Percentiles rank a stretch among this genome's conserved stretches.
Evolutionary conservation across 116 monocot genomes (phyloP).

Genomic region (Dioscorea cayenensis): DNA sequence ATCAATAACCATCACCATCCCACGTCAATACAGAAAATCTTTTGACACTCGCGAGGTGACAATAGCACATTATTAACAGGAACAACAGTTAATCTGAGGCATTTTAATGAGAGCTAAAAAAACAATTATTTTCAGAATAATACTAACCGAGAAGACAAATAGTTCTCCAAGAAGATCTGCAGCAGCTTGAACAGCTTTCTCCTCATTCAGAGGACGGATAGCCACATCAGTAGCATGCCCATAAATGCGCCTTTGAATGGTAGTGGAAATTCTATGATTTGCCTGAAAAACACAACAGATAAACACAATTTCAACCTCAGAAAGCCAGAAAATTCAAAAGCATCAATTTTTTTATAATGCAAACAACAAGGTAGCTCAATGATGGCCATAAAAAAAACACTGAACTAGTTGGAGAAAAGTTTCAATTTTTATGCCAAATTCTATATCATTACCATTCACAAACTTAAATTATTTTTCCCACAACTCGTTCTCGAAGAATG

Average conservation of each 20-base stretch:
- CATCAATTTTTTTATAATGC: background rate
- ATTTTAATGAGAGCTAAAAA: too few relatives aligned
- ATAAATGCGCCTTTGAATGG: conserved; percentile 75
- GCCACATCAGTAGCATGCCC: conserved; percentile 82
- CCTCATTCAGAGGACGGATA: conserved; percentile 80
- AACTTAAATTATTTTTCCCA: too few relatives aligned
- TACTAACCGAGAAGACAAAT: conserved; percentile 66
- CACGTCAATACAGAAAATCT: background rate
- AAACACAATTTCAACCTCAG: background rate
- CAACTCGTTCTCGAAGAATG: too few relatives aligned
- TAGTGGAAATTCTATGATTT: conserved; percentile 78
- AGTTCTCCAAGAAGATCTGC: conserved; percentile 81
- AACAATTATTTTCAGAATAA: conserved; percentile 1
- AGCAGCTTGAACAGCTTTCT: conserved; percentile 92
- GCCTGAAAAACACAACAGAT: conserved; percentile 22
- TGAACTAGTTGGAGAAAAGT: too few relatives aligned
- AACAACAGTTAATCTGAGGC: too few relatives aligned
- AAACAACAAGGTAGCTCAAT: background rate
- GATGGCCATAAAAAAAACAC: too few relatives aligned
- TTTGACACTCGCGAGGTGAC: background rate
- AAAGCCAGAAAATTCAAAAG: background rate
- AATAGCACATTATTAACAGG: too few relatives aligned
- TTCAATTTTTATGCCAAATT: too few relatives aligned
- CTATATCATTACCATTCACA: too few relatives aligned
- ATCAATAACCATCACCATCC: background rate